Evolutionary conservation across 345 rosid genomes (phyloP), one percentile per base, ranked within the genome.

Genomic region (Durio zibethinus): DNA sequence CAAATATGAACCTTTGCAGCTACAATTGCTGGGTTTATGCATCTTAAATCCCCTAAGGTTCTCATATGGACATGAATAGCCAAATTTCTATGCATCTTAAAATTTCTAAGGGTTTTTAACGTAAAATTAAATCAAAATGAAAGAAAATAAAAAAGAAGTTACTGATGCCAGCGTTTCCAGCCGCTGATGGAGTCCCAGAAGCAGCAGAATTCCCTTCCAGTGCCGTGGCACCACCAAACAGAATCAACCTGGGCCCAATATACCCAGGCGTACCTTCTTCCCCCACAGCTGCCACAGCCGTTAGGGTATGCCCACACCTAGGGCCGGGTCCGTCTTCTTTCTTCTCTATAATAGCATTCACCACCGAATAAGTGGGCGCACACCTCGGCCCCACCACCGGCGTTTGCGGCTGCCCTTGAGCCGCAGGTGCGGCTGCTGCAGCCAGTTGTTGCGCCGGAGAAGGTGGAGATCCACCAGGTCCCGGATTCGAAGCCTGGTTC

Each of bases 151-250:
- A 43, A n/a, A 29, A 66, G 57, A 74, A 80, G 97, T 20, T 88
- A 96, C 99, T 84, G 83, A 96, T 96, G 84, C 99, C 99, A 10
- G 98, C 97, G 79, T 91, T 91, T 82, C 99, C 99, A 62, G 99
- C 94, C 0, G 99, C 93, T 42, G 99, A 85, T 31, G 98, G 99
- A 35, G 99, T 85, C 62, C 99, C 98, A 0, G 97, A 76, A 68
- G 97, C 90, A 2, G 89, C 93, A 23, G 99, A 89, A 77, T 93
- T 96, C 50, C 99, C 98, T 88, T 93, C 99, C 9, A 96, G 95
- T 5, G 98, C 97, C 0, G 99, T 96, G 64, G 99, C 99, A 67
- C 99, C 98, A 25, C 98, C 99, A 4, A 96, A 93, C 80, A 96
- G 86, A 77, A 96, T 90, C 86, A 96, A 85, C 83, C 99, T 86